A percentile compares a stretch with the other conserved stretches of the same genome.
phyloP scores from a whole-genome alignment of 108 stramenopile species.

The Skeletonema tropicum region DNA sequence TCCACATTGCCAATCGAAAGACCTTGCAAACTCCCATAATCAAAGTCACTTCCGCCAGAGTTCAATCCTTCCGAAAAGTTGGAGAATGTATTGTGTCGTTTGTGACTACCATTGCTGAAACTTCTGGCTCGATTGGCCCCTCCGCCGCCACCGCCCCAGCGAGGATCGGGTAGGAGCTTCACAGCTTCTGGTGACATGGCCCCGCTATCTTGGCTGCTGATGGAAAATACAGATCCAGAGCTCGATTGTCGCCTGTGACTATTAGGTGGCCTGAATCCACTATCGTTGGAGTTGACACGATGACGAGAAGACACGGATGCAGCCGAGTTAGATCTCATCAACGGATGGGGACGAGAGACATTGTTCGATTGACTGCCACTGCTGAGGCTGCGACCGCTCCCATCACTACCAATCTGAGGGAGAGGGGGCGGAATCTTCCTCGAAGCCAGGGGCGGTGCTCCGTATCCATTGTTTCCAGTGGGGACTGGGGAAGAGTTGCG shows the following conservation, averaged over 20 bases:
- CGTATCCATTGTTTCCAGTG: not conserved
- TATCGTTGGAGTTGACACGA: conserved; percentile 34
- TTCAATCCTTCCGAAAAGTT: not conserved
- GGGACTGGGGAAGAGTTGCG: conserved; percentile 3
- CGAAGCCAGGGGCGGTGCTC: not conserved
- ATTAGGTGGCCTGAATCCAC: not conserved
- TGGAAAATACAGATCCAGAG: conserved; percentile 16
- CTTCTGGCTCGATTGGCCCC: conserved; percentile 30
- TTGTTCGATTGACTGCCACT: conserved; percentile 1
- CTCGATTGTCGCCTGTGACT: conserved; percentile 8
- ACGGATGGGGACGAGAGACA: not conserved
- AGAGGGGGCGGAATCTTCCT: not conserved
- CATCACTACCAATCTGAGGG: not conserved
- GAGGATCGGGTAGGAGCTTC: conserved; percentile 45
- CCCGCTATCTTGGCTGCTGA: conserved; percentile 18
- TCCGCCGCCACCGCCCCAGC: conserved; percentile 43
- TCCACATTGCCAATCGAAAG: conserved; percentile 1
- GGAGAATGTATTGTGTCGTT: conserved; percentile 16
- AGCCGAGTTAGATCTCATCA: not conserved
- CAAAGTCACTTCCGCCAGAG: conserved; percentile 2
- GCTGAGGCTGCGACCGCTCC: conserved; percentile 6
- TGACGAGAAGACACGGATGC: conserved; percentile 3
- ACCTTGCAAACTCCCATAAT: conserved; percentile 4
- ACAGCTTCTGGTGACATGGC: conserved; percentile 18
- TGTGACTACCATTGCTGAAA: conserved; percentile 30